These are phyloP conservation scores for Tolypocladium cylindrosporum DNA, from an alignment of 2,329 filamentous ascomycete genomes.

Conservation along the genomic window DNA sequence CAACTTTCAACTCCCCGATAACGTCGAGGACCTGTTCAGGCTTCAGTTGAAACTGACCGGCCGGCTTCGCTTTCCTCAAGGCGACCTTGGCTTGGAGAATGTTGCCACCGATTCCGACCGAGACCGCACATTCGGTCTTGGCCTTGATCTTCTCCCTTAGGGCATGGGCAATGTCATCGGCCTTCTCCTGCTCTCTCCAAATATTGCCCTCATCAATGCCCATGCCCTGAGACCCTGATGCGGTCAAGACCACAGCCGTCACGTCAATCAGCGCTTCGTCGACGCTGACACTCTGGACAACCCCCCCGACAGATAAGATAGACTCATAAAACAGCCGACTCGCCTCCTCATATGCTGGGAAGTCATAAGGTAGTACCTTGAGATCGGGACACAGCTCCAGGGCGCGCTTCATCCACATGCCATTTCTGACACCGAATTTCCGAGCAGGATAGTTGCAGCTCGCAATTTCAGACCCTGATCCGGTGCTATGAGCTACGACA, in stretches of 20 bases:
- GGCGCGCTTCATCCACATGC: slow-evolving; percentile 98
- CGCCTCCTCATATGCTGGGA: slow-evolving; percentile 85
- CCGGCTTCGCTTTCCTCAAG: slow-evolving; percentile 83
- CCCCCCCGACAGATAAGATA: slow-evolving; percentile 67
- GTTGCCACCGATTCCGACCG: slow-evolving; percentile 84
- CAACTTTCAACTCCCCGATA: slow-evolving; percentile 67
- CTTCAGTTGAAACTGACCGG: slow-evolving; percentile 81
- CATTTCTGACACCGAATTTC: slow-evolving; percentile 81
- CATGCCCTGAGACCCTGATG: slow-evolving; percentile 54
- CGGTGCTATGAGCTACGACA: slow-evolving; percentile 79
- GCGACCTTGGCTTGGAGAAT: slow-evolving; percentile 88
- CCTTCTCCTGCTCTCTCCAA: slow-evolving; percentile 69
- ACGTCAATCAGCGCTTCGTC: slow-evolving; percentile 90
- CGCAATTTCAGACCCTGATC: slow-evolving; percentile 85
- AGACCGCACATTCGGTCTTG: slow-evolving; percentile 77
- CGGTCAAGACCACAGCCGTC: slow-evolving; percentile 57
- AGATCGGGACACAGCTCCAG: slow-evolving; percentile 74
- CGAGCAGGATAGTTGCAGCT: slow-evolving; percentile 95
- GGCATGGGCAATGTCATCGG: slow-evolving; percentile 53
- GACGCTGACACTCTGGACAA: slow-evolving; percentile 93
- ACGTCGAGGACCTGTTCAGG: slow-evolving; percentile 70
- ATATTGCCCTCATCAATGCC: slow-evolving; percentile 58
- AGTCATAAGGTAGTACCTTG: slow-evolving; percentile 91
- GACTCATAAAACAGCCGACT: slow-evolving; percentile 81
- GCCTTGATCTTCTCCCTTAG: slow-evolving; percentile 62